Base-by-base conservation (phyloP, 73 alveolate genomes). In the Paramecium octaurelia region DNA sequence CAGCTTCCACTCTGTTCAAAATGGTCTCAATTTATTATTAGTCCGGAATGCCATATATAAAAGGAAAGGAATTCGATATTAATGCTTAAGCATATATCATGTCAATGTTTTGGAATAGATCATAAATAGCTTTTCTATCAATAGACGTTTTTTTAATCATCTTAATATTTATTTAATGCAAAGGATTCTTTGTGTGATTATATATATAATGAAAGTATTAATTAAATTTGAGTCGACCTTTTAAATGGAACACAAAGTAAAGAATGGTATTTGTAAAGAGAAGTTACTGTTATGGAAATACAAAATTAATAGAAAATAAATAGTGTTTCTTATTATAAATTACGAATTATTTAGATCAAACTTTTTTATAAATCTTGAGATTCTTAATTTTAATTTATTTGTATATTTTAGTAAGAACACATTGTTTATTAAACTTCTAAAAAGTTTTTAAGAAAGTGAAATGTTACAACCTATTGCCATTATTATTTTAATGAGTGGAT, bases 91-190 rank as follows among this genome's bases (percentile, higher is more conserved):
- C 69, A 54, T 18, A 54, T 18, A 54, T 20, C 21, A 54, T 20
- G 69, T 54, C 69, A 5, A 54, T 18, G 16, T 54, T 54, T 54
- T 54, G 69, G 69, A 68, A 68, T 68, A 68, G 46, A 68, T 68
- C 84, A 68, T 31, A 34, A 27, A 68, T 34, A 31, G 46, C 46
- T 27, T 34, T 68, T 68, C 84, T 68, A 34, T 68, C 84, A 68
- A 68, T 27, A 27, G 84, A 68, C 84, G 84, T 68, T 68, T 68
- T 68, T 68, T 68, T 68, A 68, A 68, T 68, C 84, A 68, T 31
- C 84, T 31, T 68, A 68, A 54, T n/a, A 54, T 54, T 54, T 54
- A 54, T 54, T 54, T 54, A 54, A 54, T 54, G 31, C 8, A 31
- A 54, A 54, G 69, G 69, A 54, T 54, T 54, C 69, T 12, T n/a